These are phyloP conservation scores for Gossypium stocksii DNA, from an alignment of 345 rosid genomes.

Conservation along the genomic window DNA sequence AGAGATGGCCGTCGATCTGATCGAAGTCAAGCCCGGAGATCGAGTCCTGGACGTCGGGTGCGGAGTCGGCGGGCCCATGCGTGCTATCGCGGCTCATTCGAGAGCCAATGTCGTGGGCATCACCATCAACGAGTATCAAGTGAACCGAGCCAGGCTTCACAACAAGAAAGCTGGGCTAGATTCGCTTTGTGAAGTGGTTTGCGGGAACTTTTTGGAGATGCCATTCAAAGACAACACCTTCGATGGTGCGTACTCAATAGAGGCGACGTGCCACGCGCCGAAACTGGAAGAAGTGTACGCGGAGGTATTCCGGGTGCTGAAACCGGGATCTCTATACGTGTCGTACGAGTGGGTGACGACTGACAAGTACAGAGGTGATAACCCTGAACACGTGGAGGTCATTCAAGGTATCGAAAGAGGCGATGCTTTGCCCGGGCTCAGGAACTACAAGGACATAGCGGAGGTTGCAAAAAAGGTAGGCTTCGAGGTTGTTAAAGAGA, in stretches of 20 bases:
- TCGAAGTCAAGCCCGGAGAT: constrained; percentile 49
- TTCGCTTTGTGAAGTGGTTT: constrained; percentile 70
- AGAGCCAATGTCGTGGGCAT: constrained; percentile 79
- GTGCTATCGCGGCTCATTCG: constrained; percentile 95
- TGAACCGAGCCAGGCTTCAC: constrained; percentile 73
- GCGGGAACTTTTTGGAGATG: constrained; percentile 90
- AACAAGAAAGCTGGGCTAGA: constrained; percentile 87
- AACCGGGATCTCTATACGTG: constrained; percentile 74
- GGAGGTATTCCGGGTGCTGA: constrained; percentile 73
- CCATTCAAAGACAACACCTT: constrained; percentile 71
- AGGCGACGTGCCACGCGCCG: constrained; percentile 99
- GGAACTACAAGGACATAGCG: constrained; percentile 55
- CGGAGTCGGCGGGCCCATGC: constrained; percentile 98
- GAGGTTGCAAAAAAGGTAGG: constrained; percentile 67
- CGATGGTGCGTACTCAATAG: constrained; percentile 96
- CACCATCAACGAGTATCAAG: constrained; percentile 96
- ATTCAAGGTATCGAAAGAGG: constrained; percentile 93
- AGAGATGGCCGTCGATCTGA: constrained; percentile 80
- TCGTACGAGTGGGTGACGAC: constrained; percentile 98
- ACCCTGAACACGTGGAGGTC: constrained; percentile 62
- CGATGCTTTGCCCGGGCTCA: constrained; percentile 79
- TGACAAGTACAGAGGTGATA: constrained; percentile 39
- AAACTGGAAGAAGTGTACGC: constrained; percentile 76
- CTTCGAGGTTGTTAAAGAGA: constrained; percentile 76
- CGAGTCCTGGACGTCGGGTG: constrained; percentile 86